A percentile compares a stretch with the other conserved stretches of the same genome.
Conservation (phyloP, 192 early-diverging fungal species). For the Podila epigama region DNA sequence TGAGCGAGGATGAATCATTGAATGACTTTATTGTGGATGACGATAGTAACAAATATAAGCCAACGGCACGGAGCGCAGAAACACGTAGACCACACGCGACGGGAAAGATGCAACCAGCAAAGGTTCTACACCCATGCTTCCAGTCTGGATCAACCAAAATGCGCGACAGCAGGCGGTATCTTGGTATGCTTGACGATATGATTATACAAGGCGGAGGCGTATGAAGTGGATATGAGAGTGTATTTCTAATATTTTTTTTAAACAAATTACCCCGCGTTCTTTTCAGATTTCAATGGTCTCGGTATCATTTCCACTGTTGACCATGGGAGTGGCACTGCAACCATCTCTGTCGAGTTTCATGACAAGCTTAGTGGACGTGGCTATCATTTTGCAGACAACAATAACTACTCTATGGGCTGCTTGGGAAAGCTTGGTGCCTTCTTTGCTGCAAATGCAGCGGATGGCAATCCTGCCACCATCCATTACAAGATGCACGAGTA, state of each 20-base stretch:
- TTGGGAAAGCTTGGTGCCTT: slow-evolving; percentile 74
- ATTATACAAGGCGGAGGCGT: no score
- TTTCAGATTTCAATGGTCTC: slow-evolving; percentile 81
- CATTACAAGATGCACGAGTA: slow-evolving; percentile 77
- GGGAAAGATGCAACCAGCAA: slow-evolving; percentile 12
- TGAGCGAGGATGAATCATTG: slow-evolving; percentile 62
- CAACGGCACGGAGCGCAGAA: slow-evolving; percentile 16
- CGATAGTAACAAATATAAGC: slow-evolving; percentile 78
- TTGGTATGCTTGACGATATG: slow-evolving; percentile 38
- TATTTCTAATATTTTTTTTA: no score
- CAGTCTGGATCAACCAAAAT: slow-evolving; percentile 86
- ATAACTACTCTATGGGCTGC: slow-evolving; percentile 80
- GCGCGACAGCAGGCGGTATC: slow-evolving; percentile 60
- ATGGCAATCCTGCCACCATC: slow-evolving; percentile 64
- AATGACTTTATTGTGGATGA: slow-evolving; percentile 93
- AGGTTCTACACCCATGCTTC: slow-evolving; percentile 68
- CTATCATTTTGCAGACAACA: slow-evolving; percentile 84
- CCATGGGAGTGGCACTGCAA: slow-evolving; percentile 73
- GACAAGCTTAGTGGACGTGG: slow-evolving; percentile 81
- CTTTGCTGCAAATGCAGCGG: slow-evolving; percentile 67
- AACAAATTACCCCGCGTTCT: no score
- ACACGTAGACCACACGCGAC: background rate
- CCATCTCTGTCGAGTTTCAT: slow-evolving; percentile 88
- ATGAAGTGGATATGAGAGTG: no score
- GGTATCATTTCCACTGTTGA: slow-evolving; percentile 81